A percentile compares a stretch with the other conserved stretches of the same genome.
Evolutionary conservation across 2,329 filamentous ascomycete genomes (phyloP).

Genomic region (Neonectria hederae): DNA sequence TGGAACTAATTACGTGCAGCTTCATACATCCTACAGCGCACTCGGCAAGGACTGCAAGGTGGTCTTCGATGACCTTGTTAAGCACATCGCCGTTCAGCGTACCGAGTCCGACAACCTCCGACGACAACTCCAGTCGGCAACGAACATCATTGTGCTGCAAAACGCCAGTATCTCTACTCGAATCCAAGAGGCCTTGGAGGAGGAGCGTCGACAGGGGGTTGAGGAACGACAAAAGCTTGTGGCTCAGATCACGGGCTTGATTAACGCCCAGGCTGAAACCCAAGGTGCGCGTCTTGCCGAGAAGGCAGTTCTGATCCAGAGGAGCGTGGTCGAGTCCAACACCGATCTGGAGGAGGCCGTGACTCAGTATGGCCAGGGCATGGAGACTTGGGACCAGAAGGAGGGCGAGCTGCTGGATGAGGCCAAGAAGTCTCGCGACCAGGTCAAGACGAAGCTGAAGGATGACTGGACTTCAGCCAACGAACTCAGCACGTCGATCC

Average conservation of each 20-base stretch:
- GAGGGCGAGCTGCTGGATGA: conserved; percentile 76
- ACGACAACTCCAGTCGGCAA: conserved; percentile 76
- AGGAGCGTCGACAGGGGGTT: conserved; percentile 78
- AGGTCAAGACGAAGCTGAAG: conserved; percentile 82
- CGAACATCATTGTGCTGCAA: conserved; percentile 72
- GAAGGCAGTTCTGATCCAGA: conserved; percentile 69
- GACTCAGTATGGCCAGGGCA: conserved; percentile 72
- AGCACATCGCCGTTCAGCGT: conserved; percentile 79
- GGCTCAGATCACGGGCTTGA: conserved; percentile 78
- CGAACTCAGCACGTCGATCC: conserved; percentile 83
- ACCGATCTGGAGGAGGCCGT: conserved; percentile 72
- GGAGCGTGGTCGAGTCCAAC: conserved; percentile 70
- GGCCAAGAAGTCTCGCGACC: conserved; percentile 77
- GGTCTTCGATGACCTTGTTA: conserved; percentile 83
- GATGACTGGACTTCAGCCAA: conserved; percentile 86
- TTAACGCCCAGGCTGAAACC: conserved; percentile 76
- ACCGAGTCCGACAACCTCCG: conserved; percentile 78
- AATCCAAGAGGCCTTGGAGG: conserved; percentile 75
- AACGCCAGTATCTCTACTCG: conserved; percentile 72
- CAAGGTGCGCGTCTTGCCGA: conserved; percentile 77
- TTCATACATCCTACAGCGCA: conserved; percentile 84
- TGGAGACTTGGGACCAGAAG: conserved; percentile 78
- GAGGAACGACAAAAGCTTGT: conserved; percentile 79
- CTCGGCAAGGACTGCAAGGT: conserved; percentile 87
- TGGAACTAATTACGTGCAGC: conserved; percentile 52